A percentile compares a stretch with the other conserved stretches of the same genome.
These are phyloP conservation scores for Amoebophrya sp. DNA, from an alignment of 169 alveolate genomes.

Conservation along the genomic window DNA sequence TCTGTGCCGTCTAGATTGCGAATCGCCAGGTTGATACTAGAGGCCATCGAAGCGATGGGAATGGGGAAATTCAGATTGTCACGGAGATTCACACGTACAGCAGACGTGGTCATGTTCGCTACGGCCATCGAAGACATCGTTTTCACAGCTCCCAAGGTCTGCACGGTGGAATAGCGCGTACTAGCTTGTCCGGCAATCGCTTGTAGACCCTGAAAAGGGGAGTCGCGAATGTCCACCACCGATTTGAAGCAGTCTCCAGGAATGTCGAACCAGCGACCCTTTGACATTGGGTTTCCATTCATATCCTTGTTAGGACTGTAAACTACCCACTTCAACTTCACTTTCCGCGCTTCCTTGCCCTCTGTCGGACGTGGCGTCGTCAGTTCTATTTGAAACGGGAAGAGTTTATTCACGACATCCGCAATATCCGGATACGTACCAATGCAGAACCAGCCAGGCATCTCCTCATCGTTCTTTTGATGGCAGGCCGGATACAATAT, in stretches of 20 bases:
- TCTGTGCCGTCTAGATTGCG: neutral
- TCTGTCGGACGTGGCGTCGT: neutral
- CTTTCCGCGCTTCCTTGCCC: constrained; percentile 5
- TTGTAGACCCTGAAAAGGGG: neutral
- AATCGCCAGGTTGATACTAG: neutral
- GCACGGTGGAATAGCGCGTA: neutral
- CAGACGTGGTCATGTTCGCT: neutral
- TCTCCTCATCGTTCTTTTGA: neutral
- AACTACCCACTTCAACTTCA: constrained; percentile 13
- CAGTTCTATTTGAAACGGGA: neutral
- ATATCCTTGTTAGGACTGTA: neutral
- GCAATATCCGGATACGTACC: neutral
- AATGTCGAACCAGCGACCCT: constrained; percentile 9
- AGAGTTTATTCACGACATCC: no score
- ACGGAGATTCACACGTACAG: neutral
- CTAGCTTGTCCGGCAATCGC: neutral
- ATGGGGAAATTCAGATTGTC: neutral
- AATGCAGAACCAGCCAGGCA: constrained; percentile 11
- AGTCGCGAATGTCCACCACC: constrained; percentile 5
- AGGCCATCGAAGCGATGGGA: neutral
- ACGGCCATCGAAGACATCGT: neutral
- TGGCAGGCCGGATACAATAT: neutral
- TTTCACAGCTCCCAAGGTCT: neutral
- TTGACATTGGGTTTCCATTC: neutral
- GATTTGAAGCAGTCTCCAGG: neutral